A percentile compares a stretch with the other conserved stretches of the same genome.
Conservation (phyloP, 768 basidiomycete species). For the Mycena olivaceomarginata region DNA sequence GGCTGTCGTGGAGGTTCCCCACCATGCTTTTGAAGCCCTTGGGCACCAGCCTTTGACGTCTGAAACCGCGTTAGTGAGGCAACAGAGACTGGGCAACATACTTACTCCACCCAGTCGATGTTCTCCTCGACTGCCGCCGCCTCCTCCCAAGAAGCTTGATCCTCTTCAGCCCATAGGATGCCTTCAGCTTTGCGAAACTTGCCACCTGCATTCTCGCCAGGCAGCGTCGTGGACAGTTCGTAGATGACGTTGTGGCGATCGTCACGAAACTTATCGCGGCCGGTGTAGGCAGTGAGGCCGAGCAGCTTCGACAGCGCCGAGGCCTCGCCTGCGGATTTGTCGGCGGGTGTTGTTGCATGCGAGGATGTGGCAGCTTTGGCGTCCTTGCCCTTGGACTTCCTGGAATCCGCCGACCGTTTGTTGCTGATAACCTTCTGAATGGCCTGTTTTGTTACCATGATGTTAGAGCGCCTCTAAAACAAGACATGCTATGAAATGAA, state of each 20-base stretch:
- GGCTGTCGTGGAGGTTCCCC: not conserved
- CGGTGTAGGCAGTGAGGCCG: constrained; percentile 11
- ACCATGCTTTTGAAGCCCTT: constrained; percentile 22
- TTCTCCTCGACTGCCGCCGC: constrained; percentile 11
- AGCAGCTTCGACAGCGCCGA: constrained; percentile 2
- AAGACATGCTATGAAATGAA: not conserved
- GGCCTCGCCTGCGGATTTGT: too few species aligned
- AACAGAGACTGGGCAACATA: not conserved
- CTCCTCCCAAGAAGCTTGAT: constrained; percentile 35
- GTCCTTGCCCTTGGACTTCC: not conserved
- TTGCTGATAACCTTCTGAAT: constrained; percentile 41
- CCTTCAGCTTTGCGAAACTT: constrained; percentile 34
- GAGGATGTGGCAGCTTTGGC: not conserved
- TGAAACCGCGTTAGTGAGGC: constrained; percentile 8
- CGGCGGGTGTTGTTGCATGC: not conserved
- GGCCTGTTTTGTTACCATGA: not conserved
- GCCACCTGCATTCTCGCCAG: constrained; percentile 24
- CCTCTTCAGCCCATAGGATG: constrained; percentile 29
- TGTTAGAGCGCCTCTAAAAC: not conserved
- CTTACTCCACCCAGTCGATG: constrained; percentile 34
- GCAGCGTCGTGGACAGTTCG: constrained; percentile 3
- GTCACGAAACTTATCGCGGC: constrained; percentile 31
- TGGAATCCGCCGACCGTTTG: constrained; percentile 12
- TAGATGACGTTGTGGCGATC: constrained; percentile 16
- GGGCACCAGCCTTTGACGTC: constrained; percentile 23